These are phyloP conservation scores for Kluyveromyces sp. DNA, from an alignment of 1,139 yeast genomes.

Conservation along the genomic window DNA sequence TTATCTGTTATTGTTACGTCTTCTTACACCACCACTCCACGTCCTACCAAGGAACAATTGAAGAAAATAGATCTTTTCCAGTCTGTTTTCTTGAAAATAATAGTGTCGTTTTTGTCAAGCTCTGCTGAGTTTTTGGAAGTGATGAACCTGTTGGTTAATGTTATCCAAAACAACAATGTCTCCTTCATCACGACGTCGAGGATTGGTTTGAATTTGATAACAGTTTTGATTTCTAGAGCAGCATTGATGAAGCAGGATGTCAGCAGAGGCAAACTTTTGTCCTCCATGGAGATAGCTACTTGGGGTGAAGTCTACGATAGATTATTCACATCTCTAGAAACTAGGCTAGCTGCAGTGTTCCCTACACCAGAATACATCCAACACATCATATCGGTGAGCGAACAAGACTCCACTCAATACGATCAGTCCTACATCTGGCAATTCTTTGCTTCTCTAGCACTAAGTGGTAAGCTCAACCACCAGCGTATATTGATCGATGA, in stretches of 20 bases:
- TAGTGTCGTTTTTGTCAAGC: constrained; percentile 71
- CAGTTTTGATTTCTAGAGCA: constrained; percentile 85
- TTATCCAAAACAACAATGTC: constrained; percentile 66
- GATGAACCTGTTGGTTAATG: constrained; percentile 67
- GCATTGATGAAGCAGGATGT: constrained; percentile 88
- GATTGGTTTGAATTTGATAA: constrained; percentile 78
- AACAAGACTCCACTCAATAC: constrained; percentile 29
- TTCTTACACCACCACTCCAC: constrained; percentile 59
- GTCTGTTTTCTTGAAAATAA: constrained; percentile 73
- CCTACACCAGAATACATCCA: constrained; percentile 50
- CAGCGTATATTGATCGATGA: constrained; percentile 94
- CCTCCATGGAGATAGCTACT: constrained; percentile 43
- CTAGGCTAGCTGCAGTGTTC: constrained; percentile 71
- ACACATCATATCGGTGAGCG: constrained; percentile 14
- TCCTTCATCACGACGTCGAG: constrained; percentile 74
- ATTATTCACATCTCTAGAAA: constrained; percentile 72
- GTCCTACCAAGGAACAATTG: constrained; percentile 44
- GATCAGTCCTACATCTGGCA: constrained; percentile 95
- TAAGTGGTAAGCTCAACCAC: constrained; percentile 88
- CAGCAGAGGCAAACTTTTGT: constrained; percentile 42
- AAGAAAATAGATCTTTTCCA: constrained; percentile 77
- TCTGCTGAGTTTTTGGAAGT: constrained; percentile 79
- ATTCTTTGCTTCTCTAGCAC: constrained; percentile 86
- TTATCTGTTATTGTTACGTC: constrained; percentile 74
- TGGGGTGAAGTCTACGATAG: constrained; percentile 84